phyloP scores from a whole-genome alignment of 768 basidiomycete genomes.

The Lenzites betulinus region DNA sequence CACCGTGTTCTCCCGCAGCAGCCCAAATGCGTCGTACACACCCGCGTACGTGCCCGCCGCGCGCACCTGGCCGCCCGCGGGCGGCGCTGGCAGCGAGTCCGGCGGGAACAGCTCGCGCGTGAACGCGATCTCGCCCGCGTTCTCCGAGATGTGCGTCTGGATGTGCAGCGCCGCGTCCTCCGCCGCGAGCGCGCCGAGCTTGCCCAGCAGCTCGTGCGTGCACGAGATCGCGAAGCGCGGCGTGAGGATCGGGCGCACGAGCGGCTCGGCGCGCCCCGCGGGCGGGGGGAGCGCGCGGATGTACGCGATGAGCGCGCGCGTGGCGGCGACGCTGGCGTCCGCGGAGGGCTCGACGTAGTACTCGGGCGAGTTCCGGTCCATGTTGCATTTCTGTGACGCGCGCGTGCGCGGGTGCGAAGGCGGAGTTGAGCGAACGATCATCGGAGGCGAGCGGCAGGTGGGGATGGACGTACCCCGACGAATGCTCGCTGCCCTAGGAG shows the following conservation, averaged over 20 bases:
- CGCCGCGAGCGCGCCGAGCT: slow-evolving; percentile 62
- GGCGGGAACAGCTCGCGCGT: slow-evolving; percentile 67
- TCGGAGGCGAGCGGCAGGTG: background rate
- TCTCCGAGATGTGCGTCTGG: slow-evolving; percentile 95
- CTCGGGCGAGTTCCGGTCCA: slow-evolving; percentile 74
- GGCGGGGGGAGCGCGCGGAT: slow-evolving; percentile 56
- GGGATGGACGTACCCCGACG: slow-evolving; percentile 58
- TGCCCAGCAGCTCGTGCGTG: slow-evolving; percentile 63
- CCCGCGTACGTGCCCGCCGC: slow-evolving; percentile 59
- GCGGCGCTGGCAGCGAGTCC: slow-evolving; percentile 16
- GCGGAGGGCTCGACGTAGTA: slow-evolving; percentile 69
- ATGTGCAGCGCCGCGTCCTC: slow-evolving; percentile 66
- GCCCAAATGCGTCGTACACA: slow-evolving; percentile 78
- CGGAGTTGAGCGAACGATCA: background rate
- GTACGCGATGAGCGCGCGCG: slow-evolving; percentile 65
- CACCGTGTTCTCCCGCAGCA: slow-evolving; percentile 79
- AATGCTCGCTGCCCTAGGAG: slow-evolving; percentile 78
- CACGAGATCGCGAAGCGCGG: slow-evolving; percentile 97
- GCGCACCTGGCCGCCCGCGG: background rate
- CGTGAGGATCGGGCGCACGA: slow-evolving; percentile 89
- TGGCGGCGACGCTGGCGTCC: slow-evolving; percentile 59
- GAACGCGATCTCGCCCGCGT: slow-evolving; percentile 66
- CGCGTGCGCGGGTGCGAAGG: slow-evolving; percentile 6
- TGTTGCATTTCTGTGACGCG: slow-evolving; percentile 75
- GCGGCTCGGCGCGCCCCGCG: slow-evolving; percentile 29